Base-by-base conservation (phyloP, 495 filamentous ascomycete genomes). In the Xylona heveae region DNA sequence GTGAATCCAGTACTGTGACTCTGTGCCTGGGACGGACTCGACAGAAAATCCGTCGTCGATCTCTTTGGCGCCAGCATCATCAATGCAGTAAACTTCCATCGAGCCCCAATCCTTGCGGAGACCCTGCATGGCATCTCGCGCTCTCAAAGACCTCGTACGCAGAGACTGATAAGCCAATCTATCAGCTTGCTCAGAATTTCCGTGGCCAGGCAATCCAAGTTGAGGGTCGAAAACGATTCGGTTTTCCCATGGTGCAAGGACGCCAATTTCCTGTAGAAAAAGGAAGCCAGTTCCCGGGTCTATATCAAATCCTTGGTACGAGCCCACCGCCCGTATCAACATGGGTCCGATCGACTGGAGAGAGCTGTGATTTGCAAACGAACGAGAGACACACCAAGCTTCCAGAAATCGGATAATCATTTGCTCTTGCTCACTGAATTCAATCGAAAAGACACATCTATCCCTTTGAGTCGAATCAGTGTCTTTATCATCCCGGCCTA, bases 191-290 rank as follows among this genome's bases (percentile, higher is more conserved):
- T 35, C 37, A 5, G 51, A 59, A 30, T 53, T 45, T 0, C 54
- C 53, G 38, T 61, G 58, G 8, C 58, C 54, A 1, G 74, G 74
- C 26, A 80, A 64, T 9, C 68, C 58, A 12, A 91, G 51, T 21
- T 57, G 58, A 27, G 72, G 54, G 24, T 64, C 58, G 39, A 77
- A 69, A 0, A 71, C 50, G n/a, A 62, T 51, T 12, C 62, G 51
- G 42, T 85, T 74, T 40, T 90, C 78, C 75, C 81, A 92, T 0
- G 81, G 78, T 2, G 67, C 45, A 33, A 90, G 61, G 18, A 74
- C 73, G 3, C 85, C 88, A 16, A 94, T 57, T 50, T 97, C 88
- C 41, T 91, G 77, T 20, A 94, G 49, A 35, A 92, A 78, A 6
- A 74, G 58, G 45, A 64, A 73, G 5, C 62, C 77, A 3, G 65